Evolutionary conservation across 2,329 filamentous ascomycete species (phyloP), one percentile per base, ranked within the genome.

Genomic region (Ramichloridium luteum): DNA sequence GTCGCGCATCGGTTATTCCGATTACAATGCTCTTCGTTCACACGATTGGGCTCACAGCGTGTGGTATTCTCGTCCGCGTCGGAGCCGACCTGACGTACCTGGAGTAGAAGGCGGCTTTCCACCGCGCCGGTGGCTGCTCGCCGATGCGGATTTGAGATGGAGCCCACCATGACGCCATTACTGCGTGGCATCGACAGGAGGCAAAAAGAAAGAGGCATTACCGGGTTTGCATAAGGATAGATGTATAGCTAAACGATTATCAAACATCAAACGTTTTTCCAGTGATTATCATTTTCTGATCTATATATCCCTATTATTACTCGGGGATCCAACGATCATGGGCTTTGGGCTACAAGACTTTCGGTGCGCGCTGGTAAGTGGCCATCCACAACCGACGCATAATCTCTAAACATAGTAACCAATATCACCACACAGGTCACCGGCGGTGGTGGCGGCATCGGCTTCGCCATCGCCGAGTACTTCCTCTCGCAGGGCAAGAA

Each of bases 361-460:
- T n/a, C 8, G n/a, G 20, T 23, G 20, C n/a, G 20, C 20, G n/a
- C 20, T 23, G 8, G 20, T 23, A 23, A 23, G 20, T 23, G 20
- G 20, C 20, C 20, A 23, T 8, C 20, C 8, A 23, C 20, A 23
- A 8, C n/a, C 8, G n/a, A n/a, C 20, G n/a, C 20, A 23, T n/a
- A n/a, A 23, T 23, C 8, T 8, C 20, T 23, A 23, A 29, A 47
- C 35, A 25, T 6, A n/a, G 11, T 8, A 16, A 12, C 13, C 16
- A 16, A 13, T 34, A 16, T 16, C 27, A 30, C 14, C 34, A 30
- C 10, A 28, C 14, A 16, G 25, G 27, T 68, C 30, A 68, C 65
- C 0, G 64, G 67, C 4, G 68, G 67, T 12, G 65, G 54, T 1
- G 65, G 66, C 12, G 68, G 68, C 18, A 67, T 72, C 13, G 66